Evolutionary conservation across 306 rosid genomes (phyloP).

Genomic region (Pueraria montana): DNA sequence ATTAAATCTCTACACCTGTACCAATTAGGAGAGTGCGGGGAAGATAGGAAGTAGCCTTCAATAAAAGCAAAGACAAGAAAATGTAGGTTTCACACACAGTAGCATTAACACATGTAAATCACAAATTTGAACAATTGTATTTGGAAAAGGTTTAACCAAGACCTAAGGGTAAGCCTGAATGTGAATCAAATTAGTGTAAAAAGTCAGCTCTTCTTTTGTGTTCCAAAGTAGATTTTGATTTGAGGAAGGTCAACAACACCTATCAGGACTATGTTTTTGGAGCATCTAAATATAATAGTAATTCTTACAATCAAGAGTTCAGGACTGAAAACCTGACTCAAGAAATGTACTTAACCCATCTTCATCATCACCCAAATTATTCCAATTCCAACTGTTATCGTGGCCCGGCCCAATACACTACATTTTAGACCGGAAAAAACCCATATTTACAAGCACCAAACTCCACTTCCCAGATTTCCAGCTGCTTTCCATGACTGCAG

Average conservation of each 20-base stretch:
- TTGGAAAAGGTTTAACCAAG: background rate
- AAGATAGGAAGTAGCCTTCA: background rate
- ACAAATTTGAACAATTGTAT: background rate
- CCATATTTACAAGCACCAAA: background rate
- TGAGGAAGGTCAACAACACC: background rate
- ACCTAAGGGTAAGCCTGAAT: background rate
- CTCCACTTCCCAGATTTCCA: background rate
- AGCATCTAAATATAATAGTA: conserved; percentile 14
- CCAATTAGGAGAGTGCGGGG: background rate
- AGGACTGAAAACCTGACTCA: background rate
- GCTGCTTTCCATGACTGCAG: background rate
- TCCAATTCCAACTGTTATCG: background rate
- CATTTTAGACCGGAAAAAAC: background rate
- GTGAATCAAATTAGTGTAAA: background rate
- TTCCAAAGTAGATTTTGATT: background rate
- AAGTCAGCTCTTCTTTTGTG: background rate
- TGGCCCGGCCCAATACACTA: background rate
- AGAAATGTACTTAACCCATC: background rate
- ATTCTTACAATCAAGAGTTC: background rate
- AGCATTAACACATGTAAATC: background rate
- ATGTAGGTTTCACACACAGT: no score
- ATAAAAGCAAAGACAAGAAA: conserved; percentile 9
- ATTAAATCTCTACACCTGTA: background rate
- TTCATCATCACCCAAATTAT: background rate
- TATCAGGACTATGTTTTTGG: background rate